These are phyloP conservation scores for Leccinum obscurum DNA, from an alignment of 768 basidiomycete genomes.

Conservation along the genomic window DNA sequence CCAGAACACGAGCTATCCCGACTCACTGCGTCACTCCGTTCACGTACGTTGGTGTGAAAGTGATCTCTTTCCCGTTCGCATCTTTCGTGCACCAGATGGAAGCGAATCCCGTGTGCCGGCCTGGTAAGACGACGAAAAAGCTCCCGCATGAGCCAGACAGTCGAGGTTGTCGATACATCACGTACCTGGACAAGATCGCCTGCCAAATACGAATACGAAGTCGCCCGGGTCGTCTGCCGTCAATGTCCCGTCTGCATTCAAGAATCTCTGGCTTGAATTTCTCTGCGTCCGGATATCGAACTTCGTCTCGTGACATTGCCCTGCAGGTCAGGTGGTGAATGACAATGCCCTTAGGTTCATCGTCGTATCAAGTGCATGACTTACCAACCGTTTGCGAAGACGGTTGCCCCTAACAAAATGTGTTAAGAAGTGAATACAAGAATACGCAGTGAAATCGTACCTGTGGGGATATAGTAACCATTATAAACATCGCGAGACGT, in stretches of 20 bases:
- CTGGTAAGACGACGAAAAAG: not conserved
- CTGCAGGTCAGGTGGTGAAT: not conserved
- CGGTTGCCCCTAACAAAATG: not conserved
- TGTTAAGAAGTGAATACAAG: not conserved
- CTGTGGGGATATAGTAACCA: conserved; percentile 51
- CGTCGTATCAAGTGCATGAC: not conserved
- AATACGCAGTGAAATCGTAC: conserved; percentile 12
- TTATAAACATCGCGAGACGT: conserved; percentile 41
- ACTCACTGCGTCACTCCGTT: not conserved
- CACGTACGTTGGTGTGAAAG: not conserved
- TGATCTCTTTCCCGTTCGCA: not conserved
- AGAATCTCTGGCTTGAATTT: conserved; percentile 14
- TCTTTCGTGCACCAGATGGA: not conserved
- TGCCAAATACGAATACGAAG: too few species aligned
- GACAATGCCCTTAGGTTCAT: not conserved
- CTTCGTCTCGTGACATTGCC: not conserved
- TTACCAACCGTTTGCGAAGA: conserved; percentile 3
- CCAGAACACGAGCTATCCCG: not conserved
- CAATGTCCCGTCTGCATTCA: not conserved
- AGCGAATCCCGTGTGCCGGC: not conserved
- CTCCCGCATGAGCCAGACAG: not conserved
- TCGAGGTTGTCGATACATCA: too few species aligned
- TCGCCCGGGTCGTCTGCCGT: not conserved
- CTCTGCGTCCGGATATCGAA: conserved; percentile 7
- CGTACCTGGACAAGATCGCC: too few species aligned